Conservation (phyloP, 495 filamentous ascomycete species). For the Saxophila tyrrhenica region DNA sequence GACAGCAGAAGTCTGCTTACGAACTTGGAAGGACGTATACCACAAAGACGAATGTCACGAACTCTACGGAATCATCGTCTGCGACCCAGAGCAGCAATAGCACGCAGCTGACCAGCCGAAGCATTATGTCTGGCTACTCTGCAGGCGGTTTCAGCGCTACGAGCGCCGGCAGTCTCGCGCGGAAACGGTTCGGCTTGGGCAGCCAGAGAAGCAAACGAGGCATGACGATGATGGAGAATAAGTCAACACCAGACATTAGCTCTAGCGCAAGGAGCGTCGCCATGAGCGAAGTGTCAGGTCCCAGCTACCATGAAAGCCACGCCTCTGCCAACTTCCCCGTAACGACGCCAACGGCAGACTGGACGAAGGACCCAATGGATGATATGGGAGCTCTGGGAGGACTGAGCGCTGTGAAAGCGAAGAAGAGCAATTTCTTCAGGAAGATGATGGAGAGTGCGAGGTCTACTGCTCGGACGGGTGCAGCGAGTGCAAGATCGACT, state of each 20-base stretch:
- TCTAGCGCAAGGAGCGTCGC: slow-evolving; percentile 13
- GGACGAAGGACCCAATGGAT: slow-evolving; percentile 33
- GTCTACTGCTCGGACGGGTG: slow-evolving; percentile 86
- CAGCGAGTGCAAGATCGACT: slow-evolving; percentile 77
- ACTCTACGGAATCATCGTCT: slow-evolving; percentile 58
- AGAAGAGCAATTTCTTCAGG: slow-evolving; percentile 92
- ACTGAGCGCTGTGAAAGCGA: slow-evolving; percentile 73
- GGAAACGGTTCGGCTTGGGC: slow-evolving; percentile 42
- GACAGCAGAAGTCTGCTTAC: slow-evolving; percentile 68
- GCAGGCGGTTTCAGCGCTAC: slow-evolving; percentile 88
- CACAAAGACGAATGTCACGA: slow-evolving; percentile 73
- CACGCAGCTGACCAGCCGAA: slow-evolving; percentile 68
- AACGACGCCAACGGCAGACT: slow-evolving; percentile 38
- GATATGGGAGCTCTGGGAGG: slow-evolving; percentile 58
- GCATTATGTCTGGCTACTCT: slow-evolving; percentile 85
- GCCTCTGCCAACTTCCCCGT: slow-evolving; percentile 44
- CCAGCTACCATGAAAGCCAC: slow-evolving; percentile 78
- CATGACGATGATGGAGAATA: slow-evolving; percentile 25
- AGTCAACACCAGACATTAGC: slow-evolving; percentile 7
- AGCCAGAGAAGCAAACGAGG: slow-evolving; percentile 36
- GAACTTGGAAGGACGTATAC: slow-evolving; percentile 72
- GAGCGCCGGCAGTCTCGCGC: slow-evolving; percentile 82
- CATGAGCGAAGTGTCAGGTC: slow-evolving; percentile 28
- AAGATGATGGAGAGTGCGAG: slow-evolving; percentile 92
- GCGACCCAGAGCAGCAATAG: slow-evolving; percentile 60